Conservation (phyloP, 331 rosid genomes). For the Stylosanthes scabra region DNA sequence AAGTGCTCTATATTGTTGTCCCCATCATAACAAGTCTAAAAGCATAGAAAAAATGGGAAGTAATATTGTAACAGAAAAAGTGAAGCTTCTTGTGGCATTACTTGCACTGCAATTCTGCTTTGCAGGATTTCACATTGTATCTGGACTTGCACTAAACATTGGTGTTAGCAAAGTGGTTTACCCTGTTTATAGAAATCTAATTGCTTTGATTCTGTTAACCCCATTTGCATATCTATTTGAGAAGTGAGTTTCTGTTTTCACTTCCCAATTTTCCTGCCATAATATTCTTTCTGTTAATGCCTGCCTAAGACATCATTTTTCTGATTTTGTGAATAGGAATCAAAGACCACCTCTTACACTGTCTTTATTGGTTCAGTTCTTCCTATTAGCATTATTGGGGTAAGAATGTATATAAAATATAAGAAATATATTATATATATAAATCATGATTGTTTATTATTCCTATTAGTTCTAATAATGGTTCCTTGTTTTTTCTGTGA, state of each 20-base stretch:
- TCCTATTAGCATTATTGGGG: constrained; percentile 75
- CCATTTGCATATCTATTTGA: constrained; percentile 70
- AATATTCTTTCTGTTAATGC: constrained; percentile 15
- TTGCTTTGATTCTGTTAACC: constrained; percentile 60
- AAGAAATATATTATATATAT: constrained; percentile 2
- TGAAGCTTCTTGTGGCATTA: constrained; percentile 64
- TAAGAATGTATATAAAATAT: constrained; percentile 39
- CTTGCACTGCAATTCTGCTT: constrained; percentile 64
- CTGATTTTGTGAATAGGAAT: constrained; percentile 50
- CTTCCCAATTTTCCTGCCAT: not conserved
- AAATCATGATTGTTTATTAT: constrained; percentile 9
- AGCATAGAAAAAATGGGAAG: constrained; percentile 46
- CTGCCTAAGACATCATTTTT: not conserved
- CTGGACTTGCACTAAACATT: constrained; percentile 73
- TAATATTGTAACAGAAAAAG: constrained; percentile 51
- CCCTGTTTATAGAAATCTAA: constrained; percentile 68
- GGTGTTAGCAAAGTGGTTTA: constrained; percentile 78
- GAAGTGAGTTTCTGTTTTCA: constrained; percentile 55
- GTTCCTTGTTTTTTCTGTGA: not conserved
- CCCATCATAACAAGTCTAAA: constrained; percentile 23
- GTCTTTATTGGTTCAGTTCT: constrained; percentile 66
- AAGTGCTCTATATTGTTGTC: constrained; percentile 1
- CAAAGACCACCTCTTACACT: constrained; percentile 73
- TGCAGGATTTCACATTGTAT: constrained; percentile 83
- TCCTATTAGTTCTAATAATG: constrained; percentile 29